Evolutionary conservation across 768 basidiomycete genomes (phyloP).

Genomic region (Kwoniella sp.): DNA sequence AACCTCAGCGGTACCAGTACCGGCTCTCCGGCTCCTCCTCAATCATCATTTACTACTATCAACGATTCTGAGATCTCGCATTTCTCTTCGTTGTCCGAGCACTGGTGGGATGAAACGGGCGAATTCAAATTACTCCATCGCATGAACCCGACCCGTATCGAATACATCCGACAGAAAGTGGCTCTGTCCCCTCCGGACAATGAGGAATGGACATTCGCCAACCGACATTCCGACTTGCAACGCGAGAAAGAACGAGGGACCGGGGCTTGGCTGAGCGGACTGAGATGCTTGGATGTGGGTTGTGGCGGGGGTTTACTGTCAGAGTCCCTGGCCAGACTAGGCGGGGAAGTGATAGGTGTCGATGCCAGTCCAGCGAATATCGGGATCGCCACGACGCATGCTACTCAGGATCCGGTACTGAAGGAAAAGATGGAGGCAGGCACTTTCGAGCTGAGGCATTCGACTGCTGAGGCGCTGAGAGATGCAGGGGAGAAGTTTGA

Average conservation of each 20-base stretch:
- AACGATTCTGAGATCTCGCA: slow-evolving; percentile 82
- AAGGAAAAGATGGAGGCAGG: slow-evolving; percentile 31
- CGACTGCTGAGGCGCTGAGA: slow-evolving; percentile 74
- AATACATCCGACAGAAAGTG: slow-evolving; percentile 66
- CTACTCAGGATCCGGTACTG: slow-evolving; percentile 72
- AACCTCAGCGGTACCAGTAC: not conserved
- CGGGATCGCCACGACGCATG: slow-evolving; percentile 78
- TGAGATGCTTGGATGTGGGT: slow-evolving; percentile 83
- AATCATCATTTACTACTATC: slow-evolving; percentile 60
- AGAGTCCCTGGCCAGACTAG: slow-evolving; percentile 87
- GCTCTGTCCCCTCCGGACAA: slow-evolving; percentile 26
- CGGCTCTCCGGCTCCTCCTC: not conserved
- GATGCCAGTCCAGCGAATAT: slow-evolving; percentile 90
- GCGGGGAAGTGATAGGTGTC: slow-evolving; percentile 84
- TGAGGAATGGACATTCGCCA: slow-evolving; percentile 48
- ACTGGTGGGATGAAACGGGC: slow-evolving; percentile 94
- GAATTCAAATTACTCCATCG: slow-evolving; percentile 85
- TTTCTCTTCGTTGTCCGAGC: slow-evolving; percentile 83
- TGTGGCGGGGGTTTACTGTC: slow-evolving; percentile 93
- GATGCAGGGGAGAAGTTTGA: slow-evolving; percentile 70
- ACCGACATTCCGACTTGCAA: slow-evolving; percentile 26
- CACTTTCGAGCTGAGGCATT: slow-evolving; percentile 68
- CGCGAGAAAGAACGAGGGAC: slow-evolving; percentile 26
- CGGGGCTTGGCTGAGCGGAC: slow-evolving; percentile 62
- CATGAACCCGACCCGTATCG: slow-evolving; percentile 90